A percentile compares a stretch with the other conserved stretches of the same genome.
Conservation (phyloP, 2,329 filamentous ascomycete genomes). For the Xylariaceae sp. region DNA sequence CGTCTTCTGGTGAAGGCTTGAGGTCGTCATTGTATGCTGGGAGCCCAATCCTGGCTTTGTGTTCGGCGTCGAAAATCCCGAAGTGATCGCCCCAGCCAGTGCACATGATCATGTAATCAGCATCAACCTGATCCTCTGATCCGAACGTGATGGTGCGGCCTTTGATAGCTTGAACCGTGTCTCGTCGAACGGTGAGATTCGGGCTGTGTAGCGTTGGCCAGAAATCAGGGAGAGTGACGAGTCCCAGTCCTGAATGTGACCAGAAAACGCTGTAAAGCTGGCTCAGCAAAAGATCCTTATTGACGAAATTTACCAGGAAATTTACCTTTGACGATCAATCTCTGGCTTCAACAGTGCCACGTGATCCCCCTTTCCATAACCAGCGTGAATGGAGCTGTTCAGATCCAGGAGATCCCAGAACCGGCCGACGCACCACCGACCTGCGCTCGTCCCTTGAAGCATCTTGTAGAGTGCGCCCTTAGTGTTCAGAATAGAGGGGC, state of each 20-base stretch:
- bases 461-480: constrained; percentile 17
- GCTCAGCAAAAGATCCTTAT: constrained; percentile 3
- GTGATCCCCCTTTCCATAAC: constrained; percentile 22
- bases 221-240: constrained; percentile 23
- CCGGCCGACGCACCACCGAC: constrained; percentile 18
- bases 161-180: constrained; percentile 16
- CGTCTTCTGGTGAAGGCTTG: background rate
- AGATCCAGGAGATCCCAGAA: constrained; percentile 24
- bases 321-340: constrained; percentile 25
- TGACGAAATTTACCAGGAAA: background rate
- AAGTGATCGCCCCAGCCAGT: constrained; percentile 29
- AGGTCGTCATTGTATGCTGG: constrained; percentile 15
- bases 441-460: constrained; percentile 16
- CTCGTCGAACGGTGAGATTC: constrained; percentile 18
- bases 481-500: constrained; percentile 23
- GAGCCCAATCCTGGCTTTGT: constrained; percentile 22
- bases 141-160: constrained; percentile 18
- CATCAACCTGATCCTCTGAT: constrained; percentile 11
- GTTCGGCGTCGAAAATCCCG: constrained; percentile 23
- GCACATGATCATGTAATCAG: constrained; percentile 27
- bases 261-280: constrained; percentile 22
- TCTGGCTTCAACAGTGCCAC: constrained; percentile 21
- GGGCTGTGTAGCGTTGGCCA: constrained; percentile 23
- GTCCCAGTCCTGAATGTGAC: constrained; percentile 23
- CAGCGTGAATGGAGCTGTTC: constrained; percentile 19